A percentile compares a stretch with the other conserved stretches of the same genome.
Evolutionary conservation across 352 stramenopile genomes (phyloP).

Genomic region (Globisporangium viniferum): DNA sequence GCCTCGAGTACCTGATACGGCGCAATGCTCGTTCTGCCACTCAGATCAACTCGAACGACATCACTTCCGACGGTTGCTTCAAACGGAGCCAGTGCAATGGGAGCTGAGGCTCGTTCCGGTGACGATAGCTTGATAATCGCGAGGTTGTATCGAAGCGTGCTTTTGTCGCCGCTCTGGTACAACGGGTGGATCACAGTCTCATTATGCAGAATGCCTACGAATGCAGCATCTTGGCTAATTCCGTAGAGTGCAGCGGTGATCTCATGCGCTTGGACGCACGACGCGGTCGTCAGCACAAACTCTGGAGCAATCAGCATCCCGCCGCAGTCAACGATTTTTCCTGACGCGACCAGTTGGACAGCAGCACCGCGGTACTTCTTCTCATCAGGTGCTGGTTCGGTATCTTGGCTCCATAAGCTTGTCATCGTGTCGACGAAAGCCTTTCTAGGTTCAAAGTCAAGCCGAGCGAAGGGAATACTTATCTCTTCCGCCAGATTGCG

Average conservation of each 20-base stretch:
- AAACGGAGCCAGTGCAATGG: neutral
- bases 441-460: neutral
- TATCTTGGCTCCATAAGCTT: neutral
- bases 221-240: neutral
- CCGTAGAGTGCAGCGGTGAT: neutral
- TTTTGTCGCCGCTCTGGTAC: neutral
- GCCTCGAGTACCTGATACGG: neutral
- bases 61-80: neutral
- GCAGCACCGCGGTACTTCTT: neutral
- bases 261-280: neutral
- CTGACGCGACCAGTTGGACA: neutral
- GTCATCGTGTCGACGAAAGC: neutral
- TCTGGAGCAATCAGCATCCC: slow-evolving; percentile 7
- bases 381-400: neutral
- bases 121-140: neutral
- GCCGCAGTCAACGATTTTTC: neutral
- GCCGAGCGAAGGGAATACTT: neutral
- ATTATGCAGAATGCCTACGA: neutral
- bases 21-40: neutral
- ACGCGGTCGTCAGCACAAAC: slow-evolving; percentile 13
- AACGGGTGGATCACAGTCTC: slow-evolving; percentile 1
- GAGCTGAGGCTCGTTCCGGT: neutral
- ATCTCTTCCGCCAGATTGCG: neutral
- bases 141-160: slow-evolving; percentile 4
- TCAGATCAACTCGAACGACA: slow-evolving; percentile 6